Evolutionary conservation across 106 monocot genomes (phyloP).

Genomic region (Dendrobium chrysotoxum): DNA sequence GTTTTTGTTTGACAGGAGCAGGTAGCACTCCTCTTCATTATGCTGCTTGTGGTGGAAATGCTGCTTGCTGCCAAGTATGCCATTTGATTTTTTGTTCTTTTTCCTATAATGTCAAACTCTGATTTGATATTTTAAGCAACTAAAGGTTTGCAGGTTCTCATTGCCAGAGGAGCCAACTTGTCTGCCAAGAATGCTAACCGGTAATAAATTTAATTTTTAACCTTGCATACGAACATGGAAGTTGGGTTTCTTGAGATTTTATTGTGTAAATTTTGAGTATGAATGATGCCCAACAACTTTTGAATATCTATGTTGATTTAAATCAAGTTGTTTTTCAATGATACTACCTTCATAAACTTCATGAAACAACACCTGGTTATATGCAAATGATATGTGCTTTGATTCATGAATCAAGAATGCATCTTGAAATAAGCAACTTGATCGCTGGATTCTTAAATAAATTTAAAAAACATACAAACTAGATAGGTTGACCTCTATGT

Average conservation of each 20-base stretch:
- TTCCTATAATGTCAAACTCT: not conserved
- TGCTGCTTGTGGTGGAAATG: slow-evolving; percentile 93
- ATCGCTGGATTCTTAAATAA: not conserved
- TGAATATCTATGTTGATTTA: not conserved
- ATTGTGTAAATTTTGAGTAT: not conserved
- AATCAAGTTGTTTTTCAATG: not conserved
- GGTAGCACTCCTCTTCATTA: slow-evolving; percentile 89
- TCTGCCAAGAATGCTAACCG: slow-evolving; percentile 48
- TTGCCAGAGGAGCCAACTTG: slow-evolving; percentile 49
- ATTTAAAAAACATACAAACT: not conserved
- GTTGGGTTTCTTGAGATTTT: not conserved
- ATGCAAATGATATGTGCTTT: not conserved
- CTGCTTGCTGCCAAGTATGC: slow-evolving; percentile 72
- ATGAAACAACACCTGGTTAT: not conserved
- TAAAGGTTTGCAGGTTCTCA: slow-evolving; percentile 23
- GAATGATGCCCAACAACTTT: not conserved
- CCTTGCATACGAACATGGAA: not conserved
- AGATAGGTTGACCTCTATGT: not conserved
- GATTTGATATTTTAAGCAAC: not conserved
- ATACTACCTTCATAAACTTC: not conserved
- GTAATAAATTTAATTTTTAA: slow-evolving; percentile 13
- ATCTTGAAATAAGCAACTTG: not conserved
- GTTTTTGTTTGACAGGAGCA: slow-evolving; percentile 38
- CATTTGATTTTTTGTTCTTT: not conserved
- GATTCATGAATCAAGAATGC: not conserved